Conservation (phyloP, 352 stramenopile species). For the Phytophthora idaei region DNA sequence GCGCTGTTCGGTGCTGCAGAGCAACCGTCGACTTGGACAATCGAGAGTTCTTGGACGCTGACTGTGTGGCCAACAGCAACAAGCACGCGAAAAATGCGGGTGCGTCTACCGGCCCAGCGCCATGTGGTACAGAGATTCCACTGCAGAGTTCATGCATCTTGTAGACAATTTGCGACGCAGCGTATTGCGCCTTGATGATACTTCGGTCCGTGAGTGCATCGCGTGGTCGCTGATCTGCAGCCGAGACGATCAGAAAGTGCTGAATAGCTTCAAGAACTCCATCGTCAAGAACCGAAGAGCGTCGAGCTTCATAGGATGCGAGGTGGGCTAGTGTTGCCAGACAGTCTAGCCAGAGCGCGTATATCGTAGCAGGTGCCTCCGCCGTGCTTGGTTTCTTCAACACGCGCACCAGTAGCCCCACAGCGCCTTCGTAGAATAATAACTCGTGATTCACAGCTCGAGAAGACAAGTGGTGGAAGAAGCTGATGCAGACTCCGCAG, state of each 20-base stretch:
- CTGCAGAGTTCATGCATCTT: slow-evolving; percentile 67
- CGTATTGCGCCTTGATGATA: slow-evolving; percentile 61
- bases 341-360: slow-evolving; percentile 57
- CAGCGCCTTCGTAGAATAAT: slow-evolving; percentile 68
- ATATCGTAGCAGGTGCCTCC: slow-evolving; percentile 48
- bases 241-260: slow-evolving; percentile 56
- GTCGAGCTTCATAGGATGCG: slow-evolving; percentile 45
- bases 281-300: slow-evolving; percentile 55
- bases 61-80: slow-evolving; percentile 64
- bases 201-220: slow-evolving; percentile 50
- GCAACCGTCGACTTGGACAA: slow-evolving; percentile 47
- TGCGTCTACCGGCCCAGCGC: slow-evolving; percentile 30
- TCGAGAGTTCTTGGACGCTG: slow-evolving; percentile 59
- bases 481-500: slow-evolving; percentile 68
- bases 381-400: slow-evolving; percentile 49
- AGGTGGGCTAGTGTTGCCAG: slow-evolving; percentile 68
- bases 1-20: slow-evolving; percentile 60
- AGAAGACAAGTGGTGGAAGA: slow-evolving; percentile 76
- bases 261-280: slow-evolving; percentile 69
- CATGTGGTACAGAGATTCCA: slow-evolving; percentile 13
- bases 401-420: slow-evolving; percentile 61
- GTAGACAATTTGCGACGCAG: slow-evolving; percentile 57
- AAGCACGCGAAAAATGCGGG: slow-evolving; percentile 65
- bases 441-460: slow-evolving; percentile 63
- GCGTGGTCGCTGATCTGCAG: slow-evolving; percentile 42